Evolutionary conservation across 352 stramenopile genomes (phyloP).

Genomic region (Phytophthora litchii): DNA sequence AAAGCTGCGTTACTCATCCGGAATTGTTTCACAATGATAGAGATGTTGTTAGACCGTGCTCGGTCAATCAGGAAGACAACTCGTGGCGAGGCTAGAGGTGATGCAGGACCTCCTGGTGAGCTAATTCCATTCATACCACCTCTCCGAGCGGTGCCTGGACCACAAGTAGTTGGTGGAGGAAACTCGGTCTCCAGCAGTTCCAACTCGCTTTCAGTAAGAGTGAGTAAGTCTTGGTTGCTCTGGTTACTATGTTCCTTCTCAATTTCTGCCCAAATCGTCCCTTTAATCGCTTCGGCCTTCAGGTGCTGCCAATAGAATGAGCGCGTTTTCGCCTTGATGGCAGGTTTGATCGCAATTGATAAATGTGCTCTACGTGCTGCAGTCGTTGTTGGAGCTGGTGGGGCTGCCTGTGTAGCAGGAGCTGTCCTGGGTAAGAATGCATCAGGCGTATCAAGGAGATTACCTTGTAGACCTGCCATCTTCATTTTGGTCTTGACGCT

Average conservation of each 20-base stretch:
- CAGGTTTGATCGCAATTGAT: conserved; percentile 67
- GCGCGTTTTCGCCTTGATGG: conserved; percentile 59
- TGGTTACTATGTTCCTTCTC: conserved; percentile 59
- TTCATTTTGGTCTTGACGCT: conserved; percentile 77
- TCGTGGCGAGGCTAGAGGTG: conserved; percentile 56
- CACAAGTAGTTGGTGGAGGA: conserved; percentile 52
- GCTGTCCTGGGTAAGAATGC: conserved; percentile 36
- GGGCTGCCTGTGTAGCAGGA: conserved; percentile 4
- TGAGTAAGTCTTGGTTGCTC: conserved; percentile 58
- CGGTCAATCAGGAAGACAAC: conserved; percentile 82
- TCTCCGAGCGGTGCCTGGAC: conserved; percentile 41
- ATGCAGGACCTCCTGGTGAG: conserved; percentile 42
- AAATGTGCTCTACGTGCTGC: conserved; percentile 52
- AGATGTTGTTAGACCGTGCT: conserved; percentile 88
- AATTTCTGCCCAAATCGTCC: conserved; percentile 83
- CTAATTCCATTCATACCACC: conserved; percentile 46
- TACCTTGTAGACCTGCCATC: conserved; percentile 56
- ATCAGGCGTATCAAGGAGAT: conserved; percentile 68
- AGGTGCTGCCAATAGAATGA: conserved; percentile 84
- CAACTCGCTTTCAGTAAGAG: conserved; percentile 57
- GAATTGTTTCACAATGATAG: conserved; percentile 97
- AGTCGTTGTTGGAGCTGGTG: conserved; percentile 16
- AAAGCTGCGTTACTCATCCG: conserved; percentile 90
- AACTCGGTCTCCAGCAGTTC: conserved; percentile 65
- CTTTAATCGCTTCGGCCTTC: conserved; percentile 59